Conservation (phyloP, 1,139 yeast genomes). For the Blastobotrys elegans region DNA sequence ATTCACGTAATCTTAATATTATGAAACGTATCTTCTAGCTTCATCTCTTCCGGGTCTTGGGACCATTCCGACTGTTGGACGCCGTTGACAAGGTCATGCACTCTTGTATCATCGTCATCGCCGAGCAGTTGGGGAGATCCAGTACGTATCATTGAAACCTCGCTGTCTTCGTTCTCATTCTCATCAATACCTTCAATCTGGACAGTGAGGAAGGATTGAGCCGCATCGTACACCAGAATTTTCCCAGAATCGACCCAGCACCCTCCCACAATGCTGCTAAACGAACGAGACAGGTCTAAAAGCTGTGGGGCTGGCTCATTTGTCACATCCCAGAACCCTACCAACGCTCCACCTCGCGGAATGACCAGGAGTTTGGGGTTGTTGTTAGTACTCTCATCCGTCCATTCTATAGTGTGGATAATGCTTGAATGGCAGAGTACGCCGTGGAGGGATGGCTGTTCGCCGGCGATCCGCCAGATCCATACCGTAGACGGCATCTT, state of each 20-base stretch:
- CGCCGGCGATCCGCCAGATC: slow-evolving; percentile 21
- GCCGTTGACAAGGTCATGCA: slow-evolving; percentile 21
- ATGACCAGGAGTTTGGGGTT: slow-evolving; percentile 14
- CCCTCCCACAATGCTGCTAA: background rate
- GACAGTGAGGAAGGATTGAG: background rate
- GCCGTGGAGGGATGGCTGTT: slow-evolving; percentile 13
- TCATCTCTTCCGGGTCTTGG: slow-evolving; percentile 17
- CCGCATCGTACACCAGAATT: slow-evolving; percentile 9
- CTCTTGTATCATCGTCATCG: slow-evolving; percentile 25
- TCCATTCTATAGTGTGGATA: slow-evolving; percentile 19
- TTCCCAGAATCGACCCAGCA: background rate
- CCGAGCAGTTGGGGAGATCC: slow-evolving; percentile 19
- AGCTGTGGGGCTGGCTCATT: slow-evolving; percentile 10
- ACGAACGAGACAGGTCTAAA: slow-evolving; percentile 13
- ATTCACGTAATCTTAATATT: slow-evolving; percentile 7
- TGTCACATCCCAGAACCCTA: slow-evolving; percentile 21
- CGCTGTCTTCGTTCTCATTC: background rate
- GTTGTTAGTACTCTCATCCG: background rate
- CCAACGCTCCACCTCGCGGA: slow-evolving; percentile 16
- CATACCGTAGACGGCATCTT: slow-evolving; percentile 23
- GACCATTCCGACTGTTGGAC: slow-evolving; percentile 26
- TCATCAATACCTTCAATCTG: background rate
- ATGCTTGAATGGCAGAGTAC: slow-evolving; percentile 20
- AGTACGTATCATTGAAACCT: background rate
- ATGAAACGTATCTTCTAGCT: slow-evolving; percentile 25